phyloP scores from a whole-genome alignment of 192 early-diverging fungal species.

The Chytriomyces sp. region DNA sequence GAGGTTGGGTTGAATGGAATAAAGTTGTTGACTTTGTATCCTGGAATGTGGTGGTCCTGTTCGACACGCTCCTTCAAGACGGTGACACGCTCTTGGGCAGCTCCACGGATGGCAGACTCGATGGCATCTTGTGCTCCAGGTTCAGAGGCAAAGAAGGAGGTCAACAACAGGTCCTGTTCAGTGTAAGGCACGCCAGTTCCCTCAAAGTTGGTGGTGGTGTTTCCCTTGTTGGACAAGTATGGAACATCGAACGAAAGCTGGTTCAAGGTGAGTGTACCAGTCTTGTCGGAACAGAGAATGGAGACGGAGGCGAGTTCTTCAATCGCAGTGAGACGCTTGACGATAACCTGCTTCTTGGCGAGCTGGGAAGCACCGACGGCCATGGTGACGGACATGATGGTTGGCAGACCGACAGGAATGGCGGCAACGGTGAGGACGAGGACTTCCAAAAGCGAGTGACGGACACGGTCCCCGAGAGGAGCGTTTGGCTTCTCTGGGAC shows the following conservation, averaged over 20 bases:
- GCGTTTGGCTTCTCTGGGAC: conserved; percentile 59
- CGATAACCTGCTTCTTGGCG: conserved; percentile 86
- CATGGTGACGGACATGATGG: conserved; percentile 94
- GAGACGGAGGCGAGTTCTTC: conserved; percentile 92
- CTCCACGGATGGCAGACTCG: conserved; percentile 82
- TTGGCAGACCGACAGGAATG: conserved; percentile 90
- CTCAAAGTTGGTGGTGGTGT: conserved; percentile 70
- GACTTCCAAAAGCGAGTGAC: conserved; percentile 62
- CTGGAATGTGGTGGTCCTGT: conserved; percentile 72
- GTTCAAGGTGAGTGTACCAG: conserved; percentile 89
- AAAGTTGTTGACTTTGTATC: conserved; percentile 87
- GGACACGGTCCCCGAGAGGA: conserved; percentile 36
- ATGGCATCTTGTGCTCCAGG: conserved; percentile 89
- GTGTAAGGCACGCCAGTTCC: conserved; percentile 48
- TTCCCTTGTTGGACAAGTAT: conserved; percentile 50
- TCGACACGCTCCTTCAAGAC: conserved; percentile 66
- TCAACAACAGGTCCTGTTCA: conserved; percentile 79
- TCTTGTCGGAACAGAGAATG: conserved; percentile 75
- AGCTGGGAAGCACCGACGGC: conserved; percentile 88
- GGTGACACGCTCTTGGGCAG: conserved; percentile 76
- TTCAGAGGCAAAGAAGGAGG: conserved; percentile 83
- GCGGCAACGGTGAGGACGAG: conserved; percentile 88
- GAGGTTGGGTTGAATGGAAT: conserved; percentile 88
- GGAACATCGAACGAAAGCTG: conserved; percentile 91
- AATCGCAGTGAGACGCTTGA: conserved; percentile 89